Evolutionary conservation across 2,329 filamentous ascomycete genomes (phyloP), one percentile per base, ranked within the genome.

Genomic region (Cercospora sesami): DNA sequence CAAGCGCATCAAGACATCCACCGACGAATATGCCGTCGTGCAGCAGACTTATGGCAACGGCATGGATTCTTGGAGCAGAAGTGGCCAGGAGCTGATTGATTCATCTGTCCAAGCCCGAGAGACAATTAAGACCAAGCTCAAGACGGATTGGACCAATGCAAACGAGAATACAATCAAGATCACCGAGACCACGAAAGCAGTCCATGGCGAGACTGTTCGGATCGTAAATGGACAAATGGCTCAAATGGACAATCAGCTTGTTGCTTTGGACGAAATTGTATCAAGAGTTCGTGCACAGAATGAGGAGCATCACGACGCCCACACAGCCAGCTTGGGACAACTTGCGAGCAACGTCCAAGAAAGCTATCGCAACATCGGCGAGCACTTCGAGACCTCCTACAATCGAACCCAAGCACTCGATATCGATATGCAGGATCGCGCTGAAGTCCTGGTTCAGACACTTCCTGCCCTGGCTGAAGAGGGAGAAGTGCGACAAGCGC

Each of bases 201-300:
- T 98, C 1, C 94, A 99, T 73, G 90, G 91, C 36, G 91, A 96
- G 80, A 97, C 94, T 0, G 88, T 97, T 31, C 90, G 90, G 6
- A 94, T 96, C 67, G 94, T 98, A 12, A 91, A 94, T 75, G 90
- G 91, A 66, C 95, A 99, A 80, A 91, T 96, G 81, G 86, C 87
- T 65, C 92, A 96, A 73, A 90, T 99, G 76, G 90, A 91, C 69
- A 86, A 85, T n/a, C 93, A 98, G 79, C 94, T 99, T 87, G 87
- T 89, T 66, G 91, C 92, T 1, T 86, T 99, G 7, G 94, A 98
- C 75, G 92, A 94, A 72, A 97, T 97, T 74, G 93, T 98, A 45
- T 86, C 90, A 33, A 89, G 91, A 33, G 93, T 96, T 60, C 88
- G 90, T 68, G 87, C 87, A 1, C 91, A 96, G 75, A 98, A 97